Conservation (phyloP, 2,329 filamentous ascomycete genomes). For the Stachybotrys chlorohalonatus region DNA sequence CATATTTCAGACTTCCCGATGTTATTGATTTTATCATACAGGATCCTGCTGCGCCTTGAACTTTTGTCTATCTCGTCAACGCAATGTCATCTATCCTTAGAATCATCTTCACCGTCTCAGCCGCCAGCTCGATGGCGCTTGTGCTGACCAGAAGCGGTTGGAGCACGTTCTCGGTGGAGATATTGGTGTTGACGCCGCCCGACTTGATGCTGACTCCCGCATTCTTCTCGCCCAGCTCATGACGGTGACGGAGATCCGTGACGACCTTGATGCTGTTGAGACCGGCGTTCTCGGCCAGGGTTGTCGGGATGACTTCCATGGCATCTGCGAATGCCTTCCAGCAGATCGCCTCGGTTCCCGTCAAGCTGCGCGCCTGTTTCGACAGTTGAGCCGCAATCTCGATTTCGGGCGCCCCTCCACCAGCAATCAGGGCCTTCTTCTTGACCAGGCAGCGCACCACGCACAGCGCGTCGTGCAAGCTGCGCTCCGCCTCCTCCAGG, state of each 20-base stretch:
- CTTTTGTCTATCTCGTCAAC: slow-evolving; percentile 43
- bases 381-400: slow-evolving; percentile 85
- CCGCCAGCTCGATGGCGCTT: slow-evolving; percentile 91
- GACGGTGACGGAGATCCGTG: slow-evolving; percentile 86
- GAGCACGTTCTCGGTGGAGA: slow-evolving; percentile 91
- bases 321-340: slow-evolving; percentile 99
- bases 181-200: slow-evolving; percentile 93
- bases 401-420: slow-evolving; percentile 92
- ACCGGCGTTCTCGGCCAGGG: slow-evolving; percentile 92
- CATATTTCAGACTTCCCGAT: not conserved
- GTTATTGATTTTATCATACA: slow-evolving; percentile 20
- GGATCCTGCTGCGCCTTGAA: slow-evolving; percentile 18
- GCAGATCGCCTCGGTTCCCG: slow-evolving; percentile 93
- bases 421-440: slow-evolving; percentile 98
- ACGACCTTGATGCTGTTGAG: slow-evolving; percentile 99
- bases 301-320: slow-evolving; percentile 94
- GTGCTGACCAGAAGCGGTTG: slow-evolving; percentile 95
- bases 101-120: slow-evolving; percentile 97
- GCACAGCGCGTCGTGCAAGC: slow-evolving; percentile 92
- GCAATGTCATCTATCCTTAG: slow-evolving; percentile 60
- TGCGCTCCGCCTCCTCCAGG: slow-evolving; percentile 93
- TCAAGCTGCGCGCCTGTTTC: slow-evolving; percentile 71
- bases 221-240: slow-evolving; percentile 91
- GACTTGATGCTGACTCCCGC: slow-evolving; percentile 98
- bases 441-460: slow-evolving; percentile 96